A percentile compares a stretch with the other conserved stretches of the same genome.
phyloP scores from a whole-genome alignment of 176 grass and related monocot genomes.

The Musa schizocarpa region DNA sequence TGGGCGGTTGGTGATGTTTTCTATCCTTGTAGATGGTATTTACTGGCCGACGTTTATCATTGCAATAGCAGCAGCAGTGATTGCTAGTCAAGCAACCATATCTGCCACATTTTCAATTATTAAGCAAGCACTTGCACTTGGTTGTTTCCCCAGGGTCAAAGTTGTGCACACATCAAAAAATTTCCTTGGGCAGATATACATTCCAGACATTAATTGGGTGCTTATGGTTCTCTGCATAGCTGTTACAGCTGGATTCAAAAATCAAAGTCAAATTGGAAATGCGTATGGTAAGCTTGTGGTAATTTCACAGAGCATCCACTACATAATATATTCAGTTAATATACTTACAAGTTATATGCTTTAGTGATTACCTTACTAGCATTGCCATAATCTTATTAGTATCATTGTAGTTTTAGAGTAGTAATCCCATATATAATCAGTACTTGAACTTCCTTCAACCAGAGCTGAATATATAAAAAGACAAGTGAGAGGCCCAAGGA shows the following conservation, averaged over 20 bases:
- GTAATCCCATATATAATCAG: too few species aligned
- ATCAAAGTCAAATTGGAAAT: slow-evolving; percentile 89
- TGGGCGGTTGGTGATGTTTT: slow-evolving; percentile 20
- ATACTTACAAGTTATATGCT: neutral
- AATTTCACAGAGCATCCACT: neutral
- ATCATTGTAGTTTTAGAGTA: too few species aligned
- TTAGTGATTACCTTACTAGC: too few species aligned
- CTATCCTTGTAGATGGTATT: slow-evolving; percentile 56
- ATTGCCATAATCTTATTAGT: too few species aligned
- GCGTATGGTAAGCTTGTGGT: slow-evolving; percentile 50
- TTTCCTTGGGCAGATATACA: slow-evolving; percentile 96
- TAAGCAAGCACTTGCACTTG: slow-evolving; percentile 81
- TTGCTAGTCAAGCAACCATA: slow-evolving; percentile 93
- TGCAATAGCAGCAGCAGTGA: slow-evolving; percentile 69
- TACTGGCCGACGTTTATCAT: slow-evolving; percentile 90
- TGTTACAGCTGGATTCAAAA: slow-evolving; percentile 91
- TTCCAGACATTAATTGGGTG: slow-evolving; percentile 94
- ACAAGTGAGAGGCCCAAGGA: too few species aligned
- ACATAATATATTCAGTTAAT: neutral
- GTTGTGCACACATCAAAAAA: slow-evolving; percentile 92
- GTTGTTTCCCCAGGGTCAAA: slow-evolving; percentile 86
- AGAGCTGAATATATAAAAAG: too few species aligned
- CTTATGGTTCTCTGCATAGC: slow-evolving; percentile 78
- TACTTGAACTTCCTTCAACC: too few species aligned
- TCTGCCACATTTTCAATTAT: slow-evolving; percentile 95